Evolutionary conservation across 225 moss, liverwort and hornwort genomes (phyloP).

Genomic region (Rhytidiadelphus loreus): DNA sequence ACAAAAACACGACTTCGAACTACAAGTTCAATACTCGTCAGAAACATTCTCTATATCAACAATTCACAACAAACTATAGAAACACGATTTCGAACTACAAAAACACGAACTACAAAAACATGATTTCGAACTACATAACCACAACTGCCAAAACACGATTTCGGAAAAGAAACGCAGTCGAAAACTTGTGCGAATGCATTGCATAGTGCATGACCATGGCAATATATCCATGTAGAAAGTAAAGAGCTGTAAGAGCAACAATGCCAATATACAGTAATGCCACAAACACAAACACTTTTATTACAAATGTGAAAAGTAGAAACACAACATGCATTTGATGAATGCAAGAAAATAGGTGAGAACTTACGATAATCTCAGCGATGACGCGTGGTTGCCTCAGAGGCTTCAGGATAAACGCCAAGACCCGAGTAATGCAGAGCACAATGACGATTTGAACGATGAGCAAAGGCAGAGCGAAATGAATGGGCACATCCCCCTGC

Average conservation of each 20-base stretch:
- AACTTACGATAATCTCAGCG: conserved; percentile 75
- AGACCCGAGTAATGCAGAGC: conserved; percentile 35
- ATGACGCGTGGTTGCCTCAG: conserved; percentile 74
- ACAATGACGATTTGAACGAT: conserved; percentile 54
- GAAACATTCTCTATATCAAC: background rate
- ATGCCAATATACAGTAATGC: background rate
- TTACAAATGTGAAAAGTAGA: background rate
- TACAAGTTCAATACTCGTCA: background rate
- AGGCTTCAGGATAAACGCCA: conserved; percentile 62
- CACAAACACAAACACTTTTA: background rate
- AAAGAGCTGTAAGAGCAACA: background rate
- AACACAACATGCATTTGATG: background rate
- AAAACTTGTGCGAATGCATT: background rate
- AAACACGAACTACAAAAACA: background rate
- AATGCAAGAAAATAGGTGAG: background rate
- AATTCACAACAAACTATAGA: background rate
- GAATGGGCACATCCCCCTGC: conserved; percentile 67
- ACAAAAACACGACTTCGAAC: background rate
- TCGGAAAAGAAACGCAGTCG: background rate
- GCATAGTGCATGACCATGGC: background rate
- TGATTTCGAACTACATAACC: background rate
- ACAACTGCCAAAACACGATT: background rate
- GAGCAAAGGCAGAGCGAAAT: conserved; percentile 67
- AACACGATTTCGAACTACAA: background rate
- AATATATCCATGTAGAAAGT: background rate